phyloP scores from a whole-genome alignment of 1,139 yeast genomes.

The Candida glucosophila region DNA sequence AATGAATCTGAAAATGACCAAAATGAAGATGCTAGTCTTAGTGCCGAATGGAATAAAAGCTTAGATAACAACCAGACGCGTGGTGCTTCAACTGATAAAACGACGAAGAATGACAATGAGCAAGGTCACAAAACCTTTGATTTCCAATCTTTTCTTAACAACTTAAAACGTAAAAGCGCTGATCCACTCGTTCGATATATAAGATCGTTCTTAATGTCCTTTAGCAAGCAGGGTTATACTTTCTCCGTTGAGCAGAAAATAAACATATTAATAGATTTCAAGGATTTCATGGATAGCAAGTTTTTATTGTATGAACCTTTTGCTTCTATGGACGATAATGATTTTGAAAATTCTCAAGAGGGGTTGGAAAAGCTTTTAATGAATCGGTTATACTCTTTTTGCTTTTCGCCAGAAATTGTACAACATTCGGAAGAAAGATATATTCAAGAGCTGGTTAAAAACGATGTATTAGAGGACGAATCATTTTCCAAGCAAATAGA shows the following conservation, averaged over 20 bases:
- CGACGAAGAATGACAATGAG: constrained; percentile 24
- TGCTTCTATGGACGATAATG: constrained; percentile 48
- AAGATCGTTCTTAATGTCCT: constrained; percentile 70
- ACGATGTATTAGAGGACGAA: constrained; percentile 58
- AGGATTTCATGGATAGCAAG: constrained; percentile 59
- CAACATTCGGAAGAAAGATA: constrained; percentile 36
- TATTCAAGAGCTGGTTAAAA: constrained; percentile 18
- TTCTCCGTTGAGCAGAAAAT: constrained; percentile 75
- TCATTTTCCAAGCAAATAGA: constrained; percentile 48
- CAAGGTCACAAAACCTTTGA: constrained; percentile 57
- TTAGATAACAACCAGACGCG: background rate
- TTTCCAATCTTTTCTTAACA: constrained; percentile 70
- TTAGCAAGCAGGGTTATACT: constrained; percentile 47
- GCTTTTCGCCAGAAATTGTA: constrained; percentile 72
- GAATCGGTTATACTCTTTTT: constrained; percentile 72
- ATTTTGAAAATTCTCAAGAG: constrained; percentile 68
- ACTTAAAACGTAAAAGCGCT: constrained; percentile 66
- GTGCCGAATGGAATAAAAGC: background rate
- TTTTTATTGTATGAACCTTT: constrained; percentile 68
- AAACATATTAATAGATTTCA: constrained; percentile 68
- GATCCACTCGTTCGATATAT: constrained; percentile 86
- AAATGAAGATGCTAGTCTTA: background rate
- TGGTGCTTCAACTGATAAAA: constrained; percentile 5
- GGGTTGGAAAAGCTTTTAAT: constrained; percentile 89
- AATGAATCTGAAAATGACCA: background rate